phyloP scores from a whole-genome alignment of 768 basidiomycete species.

The Collybia sp. region DNA sequence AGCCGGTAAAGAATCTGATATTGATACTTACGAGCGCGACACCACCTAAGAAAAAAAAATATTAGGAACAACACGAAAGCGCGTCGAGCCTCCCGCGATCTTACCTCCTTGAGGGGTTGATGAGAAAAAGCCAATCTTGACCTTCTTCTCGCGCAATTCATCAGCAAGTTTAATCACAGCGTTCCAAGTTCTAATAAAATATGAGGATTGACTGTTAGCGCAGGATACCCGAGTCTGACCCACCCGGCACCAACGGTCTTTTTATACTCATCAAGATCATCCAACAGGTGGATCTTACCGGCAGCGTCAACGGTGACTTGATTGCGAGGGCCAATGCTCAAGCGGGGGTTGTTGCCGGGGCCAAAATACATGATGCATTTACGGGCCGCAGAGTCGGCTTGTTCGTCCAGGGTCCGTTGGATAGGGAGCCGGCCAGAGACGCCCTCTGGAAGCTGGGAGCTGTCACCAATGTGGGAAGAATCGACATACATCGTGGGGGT shows the following conservation, averaged over 20 bases:
- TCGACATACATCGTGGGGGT: slow-evolving; percentile 72
- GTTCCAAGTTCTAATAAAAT: slow-evolving; percentile 59
- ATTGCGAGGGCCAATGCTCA: slow-evolving; percentile 78
- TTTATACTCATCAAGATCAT: slow-evolving; percentile 75
- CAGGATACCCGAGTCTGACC: slow-evolving; percentile 4
- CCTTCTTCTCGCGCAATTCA: slow-evolving; percentile 80
- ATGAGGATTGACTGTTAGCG: slow-evolving; percentile 5
- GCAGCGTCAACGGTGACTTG: slow-evolving; percentile 85
- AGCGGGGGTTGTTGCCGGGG: slow-evolving; percentile 78
- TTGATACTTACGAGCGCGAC: slow-evolving; percentile 76
- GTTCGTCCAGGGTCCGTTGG: slow-evolving; percentile 74
- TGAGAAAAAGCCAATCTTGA: slow-evolving; percentile 92
- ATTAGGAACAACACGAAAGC: slow-evolving; percentile 7
- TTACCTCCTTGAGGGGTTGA: slow-evolving; percentile 92
- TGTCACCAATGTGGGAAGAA: slow-evolving; percentile 41
- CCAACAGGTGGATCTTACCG: slow-evolving; percentile 82
- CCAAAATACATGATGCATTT: slow-evolving; percentile 83
- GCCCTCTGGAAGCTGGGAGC: slow-evolving; percentile 37
- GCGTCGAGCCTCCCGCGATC: slow-evolving; percentile 4
- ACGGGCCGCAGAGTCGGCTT: slow-evolving; percentile 82
- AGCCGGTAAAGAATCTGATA: slow-evolving; percentile 6
- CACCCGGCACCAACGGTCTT: slow-evolving; percentile 64
- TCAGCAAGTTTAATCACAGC: slow-evolving; percentile 78
- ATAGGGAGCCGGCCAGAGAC: slow-evolving; percentile 62
- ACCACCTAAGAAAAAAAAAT: slow-evolving; percentile 56